Base-by-base conservation (phyloP, 1,139 yeast species). In the Blastobotrys capitulatus region DNA sequence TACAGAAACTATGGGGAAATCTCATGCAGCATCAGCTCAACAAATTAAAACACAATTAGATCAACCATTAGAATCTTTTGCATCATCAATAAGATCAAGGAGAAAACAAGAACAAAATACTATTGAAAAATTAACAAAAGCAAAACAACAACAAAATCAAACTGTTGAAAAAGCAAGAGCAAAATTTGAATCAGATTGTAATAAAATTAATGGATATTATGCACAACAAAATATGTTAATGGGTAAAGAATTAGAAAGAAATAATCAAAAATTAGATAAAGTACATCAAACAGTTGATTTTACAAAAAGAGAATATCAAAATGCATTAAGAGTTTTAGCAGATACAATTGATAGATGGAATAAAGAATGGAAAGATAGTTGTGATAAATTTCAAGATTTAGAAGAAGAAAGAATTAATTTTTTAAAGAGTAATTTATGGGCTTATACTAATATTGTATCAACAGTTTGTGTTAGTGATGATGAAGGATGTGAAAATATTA, bases 381-480 rank as follows among this genome's bases (percentile, higher is more conserved):
- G 90, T 41, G 79, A 76, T 54, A 82, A 80, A 57, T 74, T 87
- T 54, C 95, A 90, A 66, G 80, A 75, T 52, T 69, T 87, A 55
- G 98, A 92, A 63, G 79, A 79, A 46, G 89, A 86, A 60, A 76
- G 96, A 55, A 80, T 89, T 49, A 85, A 85, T 59, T 77, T 83
- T 52, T 64, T 87, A 51, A 87, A 89, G 60, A 74, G 85, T 16
- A 86, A 84, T 60, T 68, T 94, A 55, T 94, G 96, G 83, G 85
- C 83, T 41, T 90, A 77, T 64, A 83, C 95, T 48, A 88, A 88
- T 64, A 75, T 82, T 47, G 74, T 85, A 12, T 86, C 95, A 5
- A 76, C 88, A 0, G 75, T 83, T 6, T 87, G 95, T 63, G 92
- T 88, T 26, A 80, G 80, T 46, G 85, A 83, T 58, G 96, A 87